A percentile compares a stretch with the other conserved stretches of the same genome.
Conservation (phyloP, 106 monocot species). For the Apostasia ramifera region DNA sequence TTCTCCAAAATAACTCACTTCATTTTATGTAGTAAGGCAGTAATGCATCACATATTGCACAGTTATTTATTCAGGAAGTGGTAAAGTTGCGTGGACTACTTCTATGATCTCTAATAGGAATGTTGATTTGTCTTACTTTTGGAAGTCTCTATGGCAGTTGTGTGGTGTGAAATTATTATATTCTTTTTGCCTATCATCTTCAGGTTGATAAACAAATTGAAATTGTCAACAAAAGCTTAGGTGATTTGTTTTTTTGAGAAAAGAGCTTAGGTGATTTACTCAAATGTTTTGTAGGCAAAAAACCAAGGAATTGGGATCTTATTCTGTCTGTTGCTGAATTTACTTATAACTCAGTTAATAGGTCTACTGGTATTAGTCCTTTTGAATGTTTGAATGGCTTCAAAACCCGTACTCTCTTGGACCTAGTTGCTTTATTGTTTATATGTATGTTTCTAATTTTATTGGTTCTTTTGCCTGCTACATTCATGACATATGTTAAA, state of each 20-base stretch:
- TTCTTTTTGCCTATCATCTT: not conserved
- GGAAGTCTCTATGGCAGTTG: not conserved
- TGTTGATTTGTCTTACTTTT: not conserved
- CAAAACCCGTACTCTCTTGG: no score
- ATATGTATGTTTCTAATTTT: no score
- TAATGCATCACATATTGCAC: not conserved
- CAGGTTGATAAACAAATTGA: no score
- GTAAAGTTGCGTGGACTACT: not conserved
- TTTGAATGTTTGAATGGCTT: no score
- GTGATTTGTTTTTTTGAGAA: no score
- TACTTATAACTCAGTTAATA: not conserved
- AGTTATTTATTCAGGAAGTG: not conserved
- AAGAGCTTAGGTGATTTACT: no score
- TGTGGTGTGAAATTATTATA: not conserved
- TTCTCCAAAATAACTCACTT: not conserved
- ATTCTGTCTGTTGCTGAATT: not conserved
- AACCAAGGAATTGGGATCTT: no score
- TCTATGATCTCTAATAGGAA: not conserved
- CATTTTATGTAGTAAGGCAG: not conserved
- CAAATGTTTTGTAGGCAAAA: no score
- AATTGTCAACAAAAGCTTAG: no score
- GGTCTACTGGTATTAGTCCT: not conserved
- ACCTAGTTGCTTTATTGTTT: no score
- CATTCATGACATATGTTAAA: no score
- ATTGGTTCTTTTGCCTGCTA: no score